Base-by-base conservation (phyloP, 2,329 filamentous ascomycete species). In the Escovopsis weberi region DNA sequence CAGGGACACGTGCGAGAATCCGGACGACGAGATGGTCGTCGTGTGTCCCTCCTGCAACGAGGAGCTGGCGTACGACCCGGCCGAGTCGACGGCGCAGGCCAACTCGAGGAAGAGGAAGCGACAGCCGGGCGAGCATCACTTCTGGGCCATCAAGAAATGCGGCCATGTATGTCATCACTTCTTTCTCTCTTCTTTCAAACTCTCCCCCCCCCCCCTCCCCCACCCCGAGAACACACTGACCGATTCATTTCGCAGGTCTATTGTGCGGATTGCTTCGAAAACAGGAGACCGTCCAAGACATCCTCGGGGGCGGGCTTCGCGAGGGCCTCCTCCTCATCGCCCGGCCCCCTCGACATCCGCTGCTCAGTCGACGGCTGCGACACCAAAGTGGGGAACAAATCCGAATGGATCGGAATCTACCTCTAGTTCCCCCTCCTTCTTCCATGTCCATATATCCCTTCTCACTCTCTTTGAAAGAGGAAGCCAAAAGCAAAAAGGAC, bases 81-180 rank as follows among this genome's bases (percentile, higher is more conserved):
- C 65, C 1, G 62, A 65, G 34, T 51, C 52, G 18, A 51, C 44
- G 4, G 41, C 50, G n/a, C 46, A 50, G 12, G 45, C 47, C 3
- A 26, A 39, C 10, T 44, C 50, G 0, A 62, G 53, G 48, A 70
- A 64, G 34, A 63, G 64, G 39, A 78, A 72, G 53, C 51, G 58
- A 32, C 65, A 69, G 18, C 61, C 66, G 6, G 72, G 69, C 19
- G 87, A 94, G 61, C 80, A 85, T 55, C 83, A 94, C 53, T 89
- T 96, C 48, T 96, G 88, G 87, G 82, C 91, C 1, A 72, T 91
- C 33, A 94, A 88, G 61, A 73, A 73, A 41, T 98, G 91, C 59
- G 91, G 91, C 49, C 91, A 98, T 65, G 91, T 96, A 72, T 56
- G 70, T 59, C 15, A 6, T 15, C n/a, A n/a, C n/a, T n/a, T n/a